Evolutionary conservation across 2,329 filamentous ascomycete species (phyloP).

Genomic region (Aureobasidium sp.): DNA sequence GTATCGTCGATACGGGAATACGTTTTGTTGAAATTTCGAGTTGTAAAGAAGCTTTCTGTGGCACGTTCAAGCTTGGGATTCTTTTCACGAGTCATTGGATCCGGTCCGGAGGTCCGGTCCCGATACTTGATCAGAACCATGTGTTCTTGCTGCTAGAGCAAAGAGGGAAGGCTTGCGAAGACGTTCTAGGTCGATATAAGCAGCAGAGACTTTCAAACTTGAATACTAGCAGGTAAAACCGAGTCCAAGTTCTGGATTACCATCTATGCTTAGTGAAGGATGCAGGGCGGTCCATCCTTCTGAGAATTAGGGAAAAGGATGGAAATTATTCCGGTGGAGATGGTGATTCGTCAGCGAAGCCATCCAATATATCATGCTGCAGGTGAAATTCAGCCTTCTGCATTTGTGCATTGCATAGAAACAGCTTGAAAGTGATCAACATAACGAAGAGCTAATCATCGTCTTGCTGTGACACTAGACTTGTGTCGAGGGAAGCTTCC

Average conservation of each 20-base stretch:
- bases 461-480: not conserved
- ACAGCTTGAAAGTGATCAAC: not conserved
- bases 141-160: not conserved
- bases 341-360: not conserved
- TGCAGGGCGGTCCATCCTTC: not conserved
- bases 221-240: not conserved
- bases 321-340: not conserved
- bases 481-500: not conserved
- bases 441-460: not conserved
- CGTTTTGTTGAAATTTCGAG: not conserved
- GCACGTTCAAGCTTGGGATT: not conserved
- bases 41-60: not conserved
- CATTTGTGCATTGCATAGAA: not conserved
- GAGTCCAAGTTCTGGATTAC: not conserved
- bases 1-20: not conserved
- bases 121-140: not conserved
- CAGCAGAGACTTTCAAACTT: not conserved
- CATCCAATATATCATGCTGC: not conserved
- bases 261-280: too few relatives aligned
- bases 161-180: constrained; percentile 1
- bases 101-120: too few relatives aligned
- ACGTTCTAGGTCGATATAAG: not conserved
- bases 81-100: not conserved
- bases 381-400: not conserved
- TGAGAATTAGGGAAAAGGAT: not conserved